These are phyloP conservation scores for Stachybotrys chlorohalonatus DNA, from an alignment of 2,329 filamentous ascomycete species.

Conservation along the genomic window DNA sequence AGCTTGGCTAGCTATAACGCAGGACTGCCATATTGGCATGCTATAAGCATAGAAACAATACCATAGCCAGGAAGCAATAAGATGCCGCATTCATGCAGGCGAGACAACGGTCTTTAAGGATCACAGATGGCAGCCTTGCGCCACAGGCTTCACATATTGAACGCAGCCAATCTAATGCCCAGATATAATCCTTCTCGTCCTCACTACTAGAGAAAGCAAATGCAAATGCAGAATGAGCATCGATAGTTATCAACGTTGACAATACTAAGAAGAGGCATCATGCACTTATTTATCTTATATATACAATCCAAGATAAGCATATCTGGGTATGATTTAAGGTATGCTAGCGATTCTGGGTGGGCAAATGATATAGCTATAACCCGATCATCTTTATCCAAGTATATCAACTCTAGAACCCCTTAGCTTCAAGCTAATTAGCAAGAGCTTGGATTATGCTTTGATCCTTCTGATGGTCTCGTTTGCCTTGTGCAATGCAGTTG, in stretches of 20 bases:
- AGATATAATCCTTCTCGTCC: conserved; percentile 9
- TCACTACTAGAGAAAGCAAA: conserved; percentile 12
- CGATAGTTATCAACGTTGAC: conserved; percentile 10
- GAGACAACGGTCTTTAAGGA: conserved; percentile 10
- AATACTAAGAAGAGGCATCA: conserved; percentile 13
- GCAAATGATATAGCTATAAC: conserved; percentile 12
- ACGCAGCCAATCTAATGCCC: conserved; percentile 9
- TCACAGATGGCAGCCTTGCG: conserved; percentile 5
- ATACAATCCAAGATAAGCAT: conserved; percentile 11
- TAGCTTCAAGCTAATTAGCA: conserved; percentile 8
- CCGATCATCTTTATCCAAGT: conserved; percentile 5
- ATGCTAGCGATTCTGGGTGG: conserved; percentile 10
- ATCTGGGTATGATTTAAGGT: conserved; percentile 10
- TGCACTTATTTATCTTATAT: conserved; percentile 15
- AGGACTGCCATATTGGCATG: conserved; percentile 10
- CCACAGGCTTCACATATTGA: conserved; percentile 8
- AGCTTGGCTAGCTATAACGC: conserved; percentile 2
- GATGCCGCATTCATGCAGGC: conserved; percentile 7
- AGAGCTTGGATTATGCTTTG: conserved; percentile 10
- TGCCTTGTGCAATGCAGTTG: conserved; percentile 9
- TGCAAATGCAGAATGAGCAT: conserved; percentile 11
- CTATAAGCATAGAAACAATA: conserved; percentile 8
- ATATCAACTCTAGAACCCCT: conserved; percentile 11
- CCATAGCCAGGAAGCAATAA: conserved; percentile 4
- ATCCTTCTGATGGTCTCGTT: conserved; percentile 5